Conservation (phyloP, 1,284 basidiomycete genomes). For the Microbotryum saponariae region DNA sequence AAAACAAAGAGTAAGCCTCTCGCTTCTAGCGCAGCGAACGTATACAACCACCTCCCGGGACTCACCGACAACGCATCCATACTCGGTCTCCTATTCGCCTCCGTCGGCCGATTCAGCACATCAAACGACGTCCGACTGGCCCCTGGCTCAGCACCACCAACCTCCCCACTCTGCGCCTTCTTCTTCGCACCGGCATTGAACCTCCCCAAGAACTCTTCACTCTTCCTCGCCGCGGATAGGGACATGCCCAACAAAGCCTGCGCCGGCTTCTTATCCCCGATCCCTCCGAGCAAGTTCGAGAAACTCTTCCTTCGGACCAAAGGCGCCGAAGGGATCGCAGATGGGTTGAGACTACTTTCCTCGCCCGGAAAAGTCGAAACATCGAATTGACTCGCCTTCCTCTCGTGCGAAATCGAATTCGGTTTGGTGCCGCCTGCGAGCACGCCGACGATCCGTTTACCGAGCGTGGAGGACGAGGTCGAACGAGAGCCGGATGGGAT, state of each 20-base stretch:
- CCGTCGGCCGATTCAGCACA: conserved; percentile 7
- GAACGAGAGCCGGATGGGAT: too few relatives aligned
- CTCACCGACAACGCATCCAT: conserved; percentile 26
- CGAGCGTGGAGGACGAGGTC: too few relatives aligned
- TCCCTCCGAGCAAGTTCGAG: conserved; percentile 13
- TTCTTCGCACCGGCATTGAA: background rate
- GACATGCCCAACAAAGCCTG: conserved; percentile 24
- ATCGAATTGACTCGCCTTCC: background rate
- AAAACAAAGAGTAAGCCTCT: too few relatives aligned
- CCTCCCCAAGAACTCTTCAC: conserved; percentile 24
- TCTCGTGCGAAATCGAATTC: background rate
- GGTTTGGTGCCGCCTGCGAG: background rate
- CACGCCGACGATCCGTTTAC: background rate
- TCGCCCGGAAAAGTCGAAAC: conserved; percentile 11
- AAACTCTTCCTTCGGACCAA: conserved; percentile 10
- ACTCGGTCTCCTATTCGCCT: conserved; percentile 14
- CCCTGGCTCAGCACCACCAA: background rate
- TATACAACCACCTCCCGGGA: background rate
- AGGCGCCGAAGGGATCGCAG: background rate
- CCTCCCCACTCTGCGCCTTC: background rate
- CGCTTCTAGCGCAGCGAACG: too few relatives aligned
- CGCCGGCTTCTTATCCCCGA: background rate
- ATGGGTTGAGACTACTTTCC: conserved; percentile 2
- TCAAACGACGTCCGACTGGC: conserved; percentile 17
- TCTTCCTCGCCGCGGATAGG: conserved; percentile 18